A percentile compares a stretch with the other conserved stretches of the same genome.
phyloP scores from a whole-genome alignment of 768 basidiomycete genomes.

The Agaricus sinodeliciosus region DNA sequence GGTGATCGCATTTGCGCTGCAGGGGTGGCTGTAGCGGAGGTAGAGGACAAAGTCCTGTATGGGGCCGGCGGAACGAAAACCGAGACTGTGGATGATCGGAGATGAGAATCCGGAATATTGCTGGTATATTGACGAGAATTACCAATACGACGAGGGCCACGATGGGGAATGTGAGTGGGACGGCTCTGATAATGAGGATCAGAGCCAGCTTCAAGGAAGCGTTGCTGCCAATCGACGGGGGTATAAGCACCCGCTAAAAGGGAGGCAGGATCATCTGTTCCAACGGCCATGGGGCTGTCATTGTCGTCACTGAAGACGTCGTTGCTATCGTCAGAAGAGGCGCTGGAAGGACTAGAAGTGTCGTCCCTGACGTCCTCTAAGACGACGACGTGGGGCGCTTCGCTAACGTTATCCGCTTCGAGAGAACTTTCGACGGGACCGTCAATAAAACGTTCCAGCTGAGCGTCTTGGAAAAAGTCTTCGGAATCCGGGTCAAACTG shows the following conservation, averaged over 20 bases:
- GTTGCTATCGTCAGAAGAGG: conserved; percentile 37
- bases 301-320: conserved; percentile 13
- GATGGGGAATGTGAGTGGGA: conserved; percentile 11
- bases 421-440: conserved; percentile 26
- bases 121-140: conserved; percentile 1
- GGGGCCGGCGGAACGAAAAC: conserved; percentile 18
- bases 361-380: conserved; percentile 22
- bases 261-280: conserved; percentile 33
- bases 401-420: conserved; percentile 3
- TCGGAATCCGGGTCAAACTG: conserved; percentile 79
- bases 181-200: conserved; percentile 5
- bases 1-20: conserved; percentile 13
- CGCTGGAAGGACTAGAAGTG: conserved; percentile 30
- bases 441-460: conserved; percentile 63
- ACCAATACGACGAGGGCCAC: conserved; percentile 1
- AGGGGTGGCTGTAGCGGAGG: conserved; percentile 16
- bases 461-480: conserved; percentile 58
- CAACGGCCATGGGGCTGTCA: conserved; percentile 42
- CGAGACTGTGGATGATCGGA: conserved; percentile 6
- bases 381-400: conserved; percentile 17
- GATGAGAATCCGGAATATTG: conserved; percentile 5
- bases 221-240: conserved; percentile 17
- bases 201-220: conserved; percentile 12
- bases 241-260: conserved; percentile 32
- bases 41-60: conserved; percentile 15